Conservation (phyloP, 2,329 filamentous ascomycete species). For the Zymoseptoria passerinii region DNA sequence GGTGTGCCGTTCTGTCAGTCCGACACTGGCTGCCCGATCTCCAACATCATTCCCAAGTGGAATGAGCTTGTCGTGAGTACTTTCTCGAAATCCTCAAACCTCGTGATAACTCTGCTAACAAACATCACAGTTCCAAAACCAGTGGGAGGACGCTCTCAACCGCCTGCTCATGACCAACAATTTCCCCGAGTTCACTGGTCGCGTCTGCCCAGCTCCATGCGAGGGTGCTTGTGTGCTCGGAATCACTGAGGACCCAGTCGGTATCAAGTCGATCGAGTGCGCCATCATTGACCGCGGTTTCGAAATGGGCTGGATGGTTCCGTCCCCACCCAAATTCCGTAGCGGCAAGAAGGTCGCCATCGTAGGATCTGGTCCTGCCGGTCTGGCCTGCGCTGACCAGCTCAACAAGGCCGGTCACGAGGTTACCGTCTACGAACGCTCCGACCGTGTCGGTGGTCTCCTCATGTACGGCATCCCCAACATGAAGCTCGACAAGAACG, state of each 20-base stretch:
- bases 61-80: slow-evolving; percentile 66
- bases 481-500: slow-evolving; percentile 98
- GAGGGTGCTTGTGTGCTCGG: slow-evolving; percentile 93
- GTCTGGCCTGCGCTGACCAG: slow-evolving; percentile 84
- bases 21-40: slow-evolving; percentile 89
- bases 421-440: slow-evolving; percentile 87
- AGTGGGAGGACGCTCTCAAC: slow-evolving; percentile 89
- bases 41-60: slow-evolving; percentile 97
- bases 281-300: slow-evolving; percentile 97
- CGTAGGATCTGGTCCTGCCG: slow-evolving; percentile 85
- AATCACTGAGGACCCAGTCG: slow-evolving; percentile 93
- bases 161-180: slow-evolving; percentile 94
- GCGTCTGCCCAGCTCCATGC: slow-evolving; percentile 92
- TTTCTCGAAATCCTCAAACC: slow-evolving; percentile 30
- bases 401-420: slow-evolving; percentile 84
- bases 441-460: slow-evolving; percentile 81
- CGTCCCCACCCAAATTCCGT: slow-evolving; percentile 65
- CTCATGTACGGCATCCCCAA: slow-evolving; percentile 99
- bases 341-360: slow-evolving; percentile 83
- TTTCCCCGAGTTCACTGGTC: slow-evolving; percentile 95
- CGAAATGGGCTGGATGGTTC: slow-evolving; percentile 97
- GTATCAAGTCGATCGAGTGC: slow-evolving; percentile 97
- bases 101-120: background rate
- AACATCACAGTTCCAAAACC: slow-evolving; percentile 39
- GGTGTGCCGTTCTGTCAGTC: slow-evolving; percentile 98